Evolutionary conservation across 768 basidiomycete genomes (phyloP).

Genomic region (Tylopilus sp.): DNA sequence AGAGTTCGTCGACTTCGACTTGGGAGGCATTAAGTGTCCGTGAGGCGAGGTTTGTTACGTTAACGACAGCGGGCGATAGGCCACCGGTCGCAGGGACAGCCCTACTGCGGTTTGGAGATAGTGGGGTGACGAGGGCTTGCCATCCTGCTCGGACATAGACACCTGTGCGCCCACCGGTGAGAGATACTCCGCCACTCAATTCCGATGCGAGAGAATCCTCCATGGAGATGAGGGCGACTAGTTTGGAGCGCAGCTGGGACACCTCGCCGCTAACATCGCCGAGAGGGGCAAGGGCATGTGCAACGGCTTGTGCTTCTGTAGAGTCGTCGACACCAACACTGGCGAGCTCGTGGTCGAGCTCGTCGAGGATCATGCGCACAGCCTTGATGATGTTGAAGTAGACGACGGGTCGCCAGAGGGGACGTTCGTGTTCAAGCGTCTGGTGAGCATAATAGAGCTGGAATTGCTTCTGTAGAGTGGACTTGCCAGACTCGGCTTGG

Average conservation of each 20-base stretch:
- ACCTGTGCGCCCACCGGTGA: slow-evolving; percentile 56
- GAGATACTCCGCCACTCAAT: slow-evolving; percentile 60
- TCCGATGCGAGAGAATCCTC: slow-evolving; percentile 68
- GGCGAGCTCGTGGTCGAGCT: slow-evolving; percentile 58
- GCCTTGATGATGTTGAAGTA: slow-evolving; percentile 85
- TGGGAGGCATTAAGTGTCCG: slow-evolving; percentile 48
- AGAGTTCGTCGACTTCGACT: slow-evolving; percentile 58
- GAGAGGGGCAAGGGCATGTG: slow-evolving; percentile 29
- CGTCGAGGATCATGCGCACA: slow-evolving; percentile 68
- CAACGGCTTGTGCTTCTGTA: slow-evolving; percentile 30
- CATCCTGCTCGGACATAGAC: slow-evolving; percentile 71
- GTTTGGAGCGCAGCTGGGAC: slow-evolving; percentile 46
- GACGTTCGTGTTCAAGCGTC: slow-evolving; percentile 65
- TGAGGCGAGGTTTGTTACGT: slow-evolving; percentile 51
- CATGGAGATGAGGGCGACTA: slow-evolving; percentile 62
- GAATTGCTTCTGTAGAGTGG: slow-evolving; percentile 82
- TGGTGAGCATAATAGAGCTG: slow-evolving; percentile 75
- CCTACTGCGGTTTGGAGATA: slow-evolving; percentile 40
- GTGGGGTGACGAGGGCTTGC: slow-evolving; percentile 54
- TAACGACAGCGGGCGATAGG: slow-evolving; percentile 30
- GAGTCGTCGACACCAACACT: slow-evolving; percentile 27
- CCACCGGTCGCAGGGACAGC: slow-evolving; percentile 35
- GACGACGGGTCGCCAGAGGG: slow-evolving; percentile 75
- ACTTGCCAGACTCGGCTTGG: slow-evolving; percentile 81
- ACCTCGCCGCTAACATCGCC: slow-evolving; percentile 44